phyloP scores from a whole-genome alignment of 805 yeast genomes.

The Saccharomycopsis olivae region DNA sequence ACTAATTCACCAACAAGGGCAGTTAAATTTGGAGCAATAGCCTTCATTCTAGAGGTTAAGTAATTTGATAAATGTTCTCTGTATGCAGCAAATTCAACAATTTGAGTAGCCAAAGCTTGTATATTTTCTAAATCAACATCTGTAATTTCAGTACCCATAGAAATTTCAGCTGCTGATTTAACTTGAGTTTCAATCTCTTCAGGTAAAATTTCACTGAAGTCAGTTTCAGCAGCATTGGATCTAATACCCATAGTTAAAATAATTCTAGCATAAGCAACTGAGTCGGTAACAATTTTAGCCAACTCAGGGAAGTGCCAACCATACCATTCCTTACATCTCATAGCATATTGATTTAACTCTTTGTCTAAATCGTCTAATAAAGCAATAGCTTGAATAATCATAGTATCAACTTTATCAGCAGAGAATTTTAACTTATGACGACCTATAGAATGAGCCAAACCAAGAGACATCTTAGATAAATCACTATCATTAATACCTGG shows the following conservation, averaged over 20 bases:
- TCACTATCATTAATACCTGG: conserved; percentile 87
- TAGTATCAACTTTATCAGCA: conserved; percentile 97
- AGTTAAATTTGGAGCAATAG: conserved; percentile 96
- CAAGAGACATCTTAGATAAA: conserved; percentile 88
- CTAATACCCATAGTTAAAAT: conserved; percentile 90
- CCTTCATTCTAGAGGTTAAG: conserved; percentile 90
- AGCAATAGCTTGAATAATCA: conserved; percentile 99
- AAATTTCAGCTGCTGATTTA: conserved; percentile 94
- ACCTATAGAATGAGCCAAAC: conserved; percentile 97
- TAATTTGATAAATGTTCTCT: conserved; percentile 93
- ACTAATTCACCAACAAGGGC: conserved; percentile 94
- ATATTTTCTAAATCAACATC: conserved; percentile 82
- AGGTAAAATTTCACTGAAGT: conserved; percentile 81
- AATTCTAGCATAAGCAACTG: conserved; percentile 92
- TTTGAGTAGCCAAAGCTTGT: conserved; percentile 86
- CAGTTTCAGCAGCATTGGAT: conserved; percentile 82
- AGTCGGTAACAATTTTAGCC: conserved; percentile 93
- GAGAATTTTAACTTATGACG: conserved; percentile 96
- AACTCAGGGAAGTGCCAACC: conserved; percentile 99
- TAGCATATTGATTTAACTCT: conserved; percentile 95
- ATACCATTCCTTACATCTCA: conserved; percentile 99
- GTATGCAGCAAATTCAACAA: conserved; percentile 91
- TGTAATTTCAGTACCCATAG: conserved; percentile 99
- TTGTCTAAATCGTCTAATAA: conserved; percentile 93
- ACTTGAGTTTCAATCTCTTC: conserved; percentile 89